Evolutionary conservation across 2,329 filamentous ascomycete genomes (phyloP), one percentile per base, ranked within the genome.

Genomic region (Colletotrichum acutatum): DNA sequence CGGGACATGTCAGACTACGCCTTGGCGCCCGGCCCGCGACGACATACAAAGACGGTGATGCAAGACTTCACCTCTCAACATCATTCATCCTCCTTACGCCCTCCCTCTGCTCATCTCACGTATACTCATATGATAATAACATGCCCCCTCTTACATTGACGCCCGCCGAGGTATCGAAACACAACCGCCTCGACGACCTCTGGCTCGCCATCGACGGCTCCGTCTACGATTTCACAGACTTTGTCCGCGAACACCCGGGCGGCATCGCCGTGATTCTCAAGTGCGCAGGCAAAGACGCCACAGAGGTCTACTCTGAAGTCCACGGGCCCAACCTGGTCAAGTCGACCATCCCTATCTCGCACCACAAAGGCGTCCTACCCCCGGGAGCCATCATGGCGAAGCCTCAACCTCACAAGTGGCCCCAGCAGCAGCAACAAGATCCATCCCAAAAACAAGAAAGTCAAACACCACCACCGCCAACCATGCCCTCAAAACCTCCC

Each of bases 181-280:
- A 90, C 77, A 84, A 82, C 54, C 82, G 80, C 1, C 80, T 84
- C 8, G 79, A 85, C 46, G 86, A 90, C 77, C 86, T 89, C 77
- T 94, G 92, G 92, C 87, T 93, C 74, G 90, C 93, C 37, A 87
- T 93, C 53, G 87, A 93, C 78, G 87, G 87, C 65, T 84, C 87
- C 74, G 90, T 93, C 62, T 93, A 91, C 84, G 90, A 94, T 79
- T 82, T 94, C 57, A 91, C 90, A 28, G 86, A 89, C 19, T 94
- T 94, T 79, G 85, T 90, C 11, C 76, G 76, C 4, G 75, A 79
- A n/a, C 82, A 83, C 56, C 82, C 82, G 1, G 83, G 82, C 24
- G 82, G 83, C 22, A 60, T 77, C 5, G 74, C 66, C 84, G 81
- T 89, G 76, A 83, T 91, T 58, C 79, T 84, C 56, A 80, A 83